These are phyloP conservation scores for Austroboletus niveus DNA, from an alignment of 1,284 basidiomycete genomes.

Conservation along the genomic window DNA sequence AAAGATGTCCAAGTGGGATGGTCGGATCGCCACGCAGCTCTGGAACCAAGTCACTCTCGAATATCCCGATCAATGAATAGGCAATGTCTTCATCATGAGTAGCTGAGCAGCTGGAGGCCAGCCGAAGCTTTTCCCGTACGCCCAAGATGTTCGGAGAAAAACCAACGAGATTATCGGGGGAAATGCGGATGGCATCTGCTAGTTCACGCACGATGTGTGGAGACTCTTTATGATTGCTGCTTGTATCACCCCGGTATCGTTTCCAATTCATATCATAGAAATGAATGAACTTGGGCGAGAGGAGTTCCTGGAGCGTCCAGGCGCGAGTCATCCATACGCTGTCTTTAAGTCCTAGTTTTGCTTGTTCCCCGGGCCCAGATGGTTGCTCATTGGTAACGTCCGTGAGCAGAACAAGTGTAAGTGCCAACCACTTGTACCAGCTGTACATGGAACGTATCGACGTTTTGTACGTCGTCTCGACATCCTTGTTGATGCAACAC, in stretches of 20 bases:
- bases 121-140: neutral
- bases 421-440: neutral
- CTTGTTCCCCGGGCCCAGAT: no score
- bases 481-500: neutral
- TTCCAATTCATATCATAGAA: conserved; percentile 6
- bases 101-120: neutral
- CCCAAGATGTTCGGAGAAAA: neutral
- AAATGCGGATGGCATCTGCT: neutral
- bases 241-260: neutral
- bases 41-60: neutral
- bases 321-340: neutral
- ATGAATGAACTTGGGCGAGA: neutral
- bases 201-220: neutral
- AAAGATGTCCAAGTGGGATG: neutral
- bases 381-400: neutral
- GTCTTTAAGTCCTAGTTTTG: neutral
- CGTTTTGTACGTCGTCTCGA: neutral
- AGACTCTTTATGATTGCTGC: conserved; percentile 2
- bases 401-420: neutral
- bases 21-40: neutral
- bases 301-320: conserved; percentile 4
- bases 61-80: neutral
- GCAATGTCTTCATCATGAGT: neutral
- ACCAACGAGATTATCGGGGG: neutral
- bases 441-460: neutral